Percentiles rank a stretch among this genome's conserved stretches.
Conservation (phyloP, 495 filamentous ascomycete genomes). For the Neurospora sublineolata region DNA sequence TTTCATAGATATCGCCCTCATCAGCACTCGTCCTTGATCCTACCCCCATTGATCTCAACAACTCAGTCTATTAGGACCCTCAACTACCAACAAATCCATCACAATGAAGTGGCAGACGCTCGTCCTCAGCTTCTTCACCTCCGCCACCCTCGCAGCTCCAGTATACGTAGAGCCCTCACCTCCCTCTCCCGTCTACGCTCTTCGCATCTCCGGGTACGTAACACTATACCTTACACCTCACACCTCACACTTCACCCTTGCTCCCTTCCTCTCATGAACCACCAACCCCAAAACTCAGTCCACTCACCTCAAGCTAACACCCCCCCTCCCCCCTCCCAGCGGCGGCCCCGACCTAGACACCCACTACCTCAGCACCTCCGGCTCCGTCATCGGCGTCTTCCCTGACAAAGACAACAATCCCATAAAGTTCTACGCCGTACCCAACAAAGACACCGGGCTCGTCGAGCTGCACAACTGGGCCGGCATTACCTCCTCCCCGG, state of each 20-base stretch:
- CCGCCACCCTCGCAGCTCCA: slow-evolving; percentile 10
- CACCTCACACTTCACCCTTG: not conserved
- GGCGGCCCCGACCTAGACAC: slow-evolving; percentile 6
- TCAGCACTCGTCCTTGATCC: not conserved
- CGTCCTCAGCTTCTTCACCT: slow-evolving; percentile 1
- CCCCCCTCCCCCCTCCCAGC: not conserved
- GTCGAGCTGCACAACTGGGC: slow-evolving; percentile 4
- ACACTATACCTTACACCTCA: not conserved
- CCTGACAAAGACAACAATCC: not conserved
- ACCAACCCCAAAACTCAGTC: not conserved
- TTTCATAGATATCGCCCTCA: not conserved
- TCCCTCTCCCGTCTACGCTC: slow-evolving; percentile 6
- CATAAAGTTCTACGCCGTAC: slow-evolving; percentile 10
- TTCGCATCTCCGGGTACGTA: slow-evolving; percentile 15
- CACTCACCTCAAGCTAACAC: not conserved
- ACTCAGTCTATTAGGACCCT: not conserved
- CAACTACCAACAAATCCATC: not conserved
- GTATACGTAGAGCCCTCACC: slow-evolving; percentile 6
- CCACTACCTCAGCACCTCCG: slow-evolving; percentile 2
- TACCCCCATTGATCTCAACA: not conserved
- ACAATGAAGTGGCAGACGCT: slow-evolving; percentile 13
- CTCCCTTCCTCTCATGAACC: not conserved
- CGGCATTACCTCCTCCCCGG: slow-evolving; percentile 14
- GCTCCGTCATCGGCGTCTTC: slow-evolving; percentile 10
- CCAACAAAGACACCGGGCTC: not conserved